A percentile compares a stretch with the other conserved stretches of the same genome.
Evolutionary conservation across 805 yeast genomes (phyloP).

Genomic region (Kodamaea sagamina): DNA sequence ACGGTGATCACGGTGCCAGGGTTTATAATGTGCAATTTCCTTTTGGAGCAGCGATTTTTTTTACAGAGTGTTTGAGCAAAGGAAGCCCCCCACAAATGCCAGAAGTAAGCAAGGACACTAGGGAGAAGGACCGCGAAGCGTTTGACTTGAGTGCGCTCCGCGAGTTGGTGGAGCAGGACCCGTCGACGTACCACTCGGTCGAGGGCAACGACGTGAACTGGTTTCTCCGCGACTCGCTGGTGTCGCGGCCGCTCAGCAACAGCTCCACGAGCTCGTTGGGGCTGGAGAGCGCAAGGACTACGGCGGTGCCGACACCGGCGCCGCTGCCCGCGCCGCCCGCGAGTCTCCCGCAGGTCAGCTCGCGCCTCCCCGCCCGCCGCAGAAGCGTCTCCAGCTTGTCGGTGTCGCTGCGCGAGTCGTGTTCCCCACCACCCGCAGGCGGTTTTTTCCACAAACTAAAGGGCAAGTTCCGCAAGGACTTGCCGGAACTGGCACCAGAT

Average conservation of each 20-base stretch:
- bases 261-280: not conserved
- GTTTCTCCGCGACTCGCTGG: slow-evolving; percentile 45
- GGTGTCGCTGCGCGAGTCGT: slow-evolving; percentile 5
- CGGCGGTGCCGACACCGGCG: slow-evolving; percentile 1
- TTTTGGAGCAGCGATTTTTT: no score
- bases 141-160: slow-evolving; percentile 25
- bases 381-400: slow-evolving; percentile 16
- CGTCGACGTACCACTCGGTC: slow-evolving; percentile 30
- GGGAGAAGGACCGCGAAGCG: slow-evolving; percentile 4
- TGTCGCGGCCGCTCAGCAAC: not conserved
- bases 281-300: not conserved
- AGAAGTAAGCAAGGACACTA: slow-evolving; percentile 1
- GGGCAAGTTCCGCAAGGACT: slow-evolving; percentile 27
- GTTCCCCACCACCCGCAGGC: slow-evolving; percentile 4
- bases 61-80: no score
- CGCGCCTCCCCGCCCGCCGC: slow-evolving; percentile 19
- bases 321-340: not conserved
- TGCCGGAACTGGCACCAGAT: slow-evolving; percentile 6
- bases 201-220: slow-evolving; percentile 51
- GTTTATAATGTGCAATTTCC: not conserved
- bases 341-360: not conserved
- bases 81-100: slow-evolving; percentile 2
- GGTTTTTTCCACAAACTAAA: slow-evolving; percentile 41
- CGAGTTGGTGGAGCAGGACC: slow-evolving; percentile 26
- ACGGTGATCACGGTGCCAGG: not conserved